Conservation (phyloP, 2,329 filamentous ascomycete species). For the Fusarium duplospermum region DNA sequence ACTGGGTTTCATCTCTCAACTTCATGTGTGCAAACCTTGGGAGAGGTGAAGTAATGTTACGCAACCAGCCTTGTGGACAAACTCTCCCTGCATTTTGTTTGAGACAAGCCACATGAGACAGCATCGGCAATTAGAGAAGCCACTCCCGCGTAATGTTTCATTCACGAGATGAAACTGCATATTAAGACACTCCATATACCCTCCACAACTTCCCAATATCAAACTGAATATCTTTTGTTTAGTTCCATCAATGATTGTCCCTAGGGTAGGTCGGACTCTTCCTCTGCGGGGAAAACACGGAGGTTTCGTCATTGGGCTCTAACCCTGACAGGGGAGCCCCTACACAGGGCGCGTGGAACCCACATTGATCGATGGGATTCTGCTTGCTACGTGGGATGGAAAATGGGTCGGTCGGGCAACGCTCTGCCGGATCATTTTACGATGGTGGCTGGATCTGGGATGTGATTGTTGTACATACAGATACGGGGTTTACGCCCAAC, state of each 20-base stretch:
- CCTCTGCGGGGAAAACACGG: background rate
- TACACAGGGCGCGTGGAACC: background rate
- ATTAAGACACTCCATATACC: background rate
- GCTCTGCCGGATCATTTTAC: background rate
- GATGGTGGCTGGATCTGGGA: background rate
- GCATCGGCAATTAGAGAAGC: background rate
- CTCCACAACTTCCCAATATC: background rate
- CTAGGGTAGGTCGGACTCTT: background rate
- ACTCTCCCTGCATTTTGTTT: background rate
- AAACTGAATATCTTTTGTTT: background rate
- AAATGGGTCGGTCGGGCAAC: background rate
- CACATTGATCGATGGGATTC: background rate
- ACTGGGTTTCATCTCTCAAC: fast-evolving
- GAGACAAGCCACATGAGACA: background rate
- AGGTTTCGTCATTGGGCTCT: background rate
- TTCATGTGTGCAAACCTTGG: too few species aligned
- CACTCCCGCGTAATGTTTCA: background rate
- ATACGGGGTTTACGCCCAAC: background rate
- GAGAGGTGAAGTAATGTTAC: too few species aligned
- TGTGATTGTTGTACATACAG: background rate
- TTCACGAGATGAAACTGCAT: background rate
- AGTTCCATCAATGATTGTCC: background rate
- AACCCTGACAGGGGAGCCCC: background rate
- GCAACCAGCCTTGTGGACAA: background rate
- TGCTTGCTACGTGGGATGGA: background rate